Conservation (phyloP, 2,329 filamentous ascomycete genomes). For the Thelonectria olida region DNA sequence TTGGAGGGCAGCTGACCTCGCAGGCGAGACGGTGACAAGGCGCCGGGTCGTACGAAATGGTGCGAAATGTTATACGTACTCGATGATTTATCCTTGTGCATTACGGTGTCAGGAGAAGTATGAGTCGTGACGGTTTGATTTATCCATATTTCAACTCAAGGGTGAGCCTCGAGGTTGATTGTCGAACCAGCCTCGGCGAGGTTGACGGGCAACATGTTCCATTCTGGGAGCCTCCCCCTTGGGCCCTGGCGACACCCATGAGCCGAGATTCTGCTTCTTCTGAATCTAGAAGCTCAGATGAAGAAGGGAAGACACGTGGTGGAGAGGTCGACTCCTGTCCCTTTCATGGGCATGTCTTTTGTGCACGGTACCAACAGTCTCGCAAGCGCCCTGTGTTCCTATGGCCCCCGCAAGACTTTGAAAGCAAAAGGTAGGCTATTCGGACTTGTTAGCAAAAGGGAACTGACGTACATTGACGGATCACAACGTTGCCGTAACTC, state of each 20-base stretch:
- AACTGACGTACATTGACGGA: background rate
- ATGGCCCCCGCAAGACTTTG: background rate
- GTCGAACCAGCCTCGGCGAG: background rate
- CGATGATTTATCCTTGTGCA: conserved; percentile 5
- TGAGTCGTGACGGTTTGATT: background rate
- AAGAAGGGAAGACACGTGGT: background rate
- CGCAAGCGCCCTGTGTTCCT: background rate
- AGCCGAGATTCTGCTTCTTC: background rate
- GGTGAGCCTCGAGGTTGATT: conserved; percentile 8
- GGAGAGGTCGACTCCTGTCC: background rate
- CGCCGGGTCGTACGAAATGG: conserved; percentile 34
- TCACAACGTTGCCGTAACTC: background rate
- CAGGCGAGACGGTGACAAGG: conserved; percentile 38
- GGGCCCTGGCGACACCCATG: background rate
- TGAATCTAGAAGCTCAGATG: background rate
- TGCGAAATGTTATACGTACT: conserved; percentile 16
- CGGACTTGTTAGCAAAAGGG: no score
- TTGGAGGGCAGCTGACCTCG: conserved; percentile 32
- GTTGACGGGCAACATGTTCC: background rate
- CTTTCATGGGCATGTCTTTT: background rate
- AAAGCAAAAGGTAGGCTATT: background rate
- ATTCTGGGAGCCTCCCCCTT: background rate
- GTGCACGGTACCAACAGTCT: background rate
- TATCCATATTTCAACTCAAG: background rate
- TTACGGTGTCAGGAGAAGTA: background rate